Evolutionary conservation across 1,139 yeast species (phyloP).

Genomic region (Candida frijolesensis): DNA sequence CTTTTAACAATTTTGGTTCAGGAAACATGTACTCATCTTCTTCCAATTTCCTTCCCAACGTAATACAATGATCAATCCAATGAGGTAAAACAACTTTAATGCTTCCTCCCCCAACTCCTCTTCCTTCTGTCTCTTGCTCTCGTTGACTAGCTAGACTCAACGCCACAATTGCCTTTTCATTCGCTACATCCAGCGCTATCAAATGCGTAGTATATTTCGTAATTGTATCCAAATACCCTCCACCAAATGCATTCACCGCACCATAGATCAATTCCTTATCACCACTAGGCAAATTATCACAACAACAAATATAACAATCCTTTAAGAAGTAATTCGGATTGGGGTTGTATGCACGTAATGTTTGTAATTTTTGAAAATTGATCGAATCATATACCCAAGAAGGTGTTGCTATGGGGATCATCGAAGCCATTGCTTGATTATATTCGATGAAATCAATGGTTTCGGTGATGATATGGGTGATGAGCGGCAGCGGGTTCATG

Average conservation of each 20-base stretch:
- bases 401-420: constrained; percentile 72
- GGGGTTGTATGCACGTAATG: constrained; percentile 62
- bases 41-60: constrained; percentile 49
- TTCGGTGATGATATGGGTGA: constrained; percentile 61
- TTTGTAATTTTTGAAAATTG: constrained; percentile 43
- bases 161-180: constrained; percentile 51
- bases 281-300: constrained; percentile 57
- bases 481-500: constrained; percentile 18
- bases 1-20: constrained; percentile 21
- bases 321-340: constrained; percentile 68
- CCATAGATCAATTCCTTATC: constrained; percentile 69
- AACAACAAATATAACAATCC: constrained; percentile 60
- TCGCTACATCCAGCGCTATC: constrained; percentile 56
- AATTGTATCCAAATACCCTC: constrained; percentile 63
- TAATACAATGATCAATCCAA: constrained; percentile 76
- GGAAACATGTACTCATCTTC: constrained; percentile 56
- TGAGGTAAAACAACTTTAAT: constrained; percentile 72
- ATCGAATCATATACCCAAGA: constrained; percentile 64
- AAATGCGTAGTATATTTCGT: constrained; percentile 79
- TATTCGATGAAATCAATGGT: constrained; percentile 59
- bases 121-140: constrained; percentile 1
- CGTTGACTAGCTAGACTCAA: constrained; percentile 24
- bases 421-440: constrained; percentile 45
- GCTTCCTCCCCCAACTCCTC: constrained; percentile 19
- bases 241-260: constrained; percentile 75